Evolutionary conservation across 2,329 filamentous ascomycete genomes (phyloP).

Genomic region (Claviceps capensis): DNA sequence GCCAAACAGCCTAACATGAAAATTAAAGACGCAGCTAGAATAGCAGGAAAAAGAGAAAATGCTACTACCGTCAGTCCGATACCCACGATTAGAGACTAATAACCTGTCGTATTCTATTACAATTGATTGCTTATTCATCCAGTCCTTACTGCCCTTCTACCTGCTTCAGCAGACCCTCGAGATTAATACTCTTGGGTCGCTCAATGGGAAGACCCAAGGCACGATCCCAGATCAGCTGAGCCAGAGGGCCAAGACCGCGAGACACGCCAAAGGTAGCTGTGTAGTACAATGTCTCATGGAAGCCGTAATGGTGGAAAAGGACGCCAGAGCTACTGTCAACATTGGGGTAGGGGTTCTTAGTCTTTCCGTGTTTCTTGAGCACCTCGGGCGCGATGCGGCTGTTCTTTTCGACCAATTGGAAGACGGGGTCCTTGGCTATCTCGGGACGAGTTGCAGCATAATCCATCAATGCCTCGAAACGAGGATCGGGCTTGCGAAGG

Average conservation of each 20-base stretch:
- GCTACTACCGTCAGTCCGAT: not conserved
- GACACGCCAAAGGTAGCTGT: slow-evolving; percentile 58
- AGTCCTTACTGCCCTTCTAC: slow-evolving; percentile 30
- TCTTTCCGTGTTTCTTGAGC: slow-evolving; percentile 91
- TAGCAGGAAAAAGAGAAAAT: not conserved
- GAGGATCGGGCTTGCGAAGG: slow-evolving; percentile 89
- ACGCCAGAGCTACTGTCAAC: slow-evolving; percentile 90
- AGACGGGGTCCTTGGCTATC: slow-evolving; percentile 77
- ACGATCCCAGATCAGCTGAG: slow-evolving; percentile 92
- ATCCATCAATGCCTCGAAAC: slow-evolving; percentile 93
- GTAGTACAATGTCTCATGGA: slow-evolving; percentile 95
- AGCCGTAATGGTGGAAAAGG: slow-evolving; percentile 95
- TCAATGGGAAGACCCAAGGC: slow-evolving; percentile 91
- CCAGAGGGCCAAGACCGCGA: slow-evolving; percentile 68
- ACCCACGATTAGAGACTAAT: not conserved
- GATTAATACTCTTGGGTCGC: slow-evolving; percentile 93
- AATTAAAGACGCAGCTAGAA: not conserved
- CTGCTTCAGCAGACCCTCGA: slow-evolving; percentile 68
- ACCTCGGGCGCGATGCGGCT: slow-evolving; percentile 82
- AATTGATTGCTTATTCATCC: not conserved
- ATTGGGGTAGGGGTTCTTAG: slow-evolving; percentile 95
- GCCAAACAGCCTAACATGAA: not conserved
- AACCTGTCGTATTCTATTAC: not conserved
- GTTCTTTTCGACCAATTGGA: slow-evolving; percentile 88
- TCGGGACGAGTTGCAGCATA: slow-evolving; percentile 76